Evolutionary conservation across 306 rosid genomes (phyloP).

Genomic region (Luffa aegyptiaca): DNA sequence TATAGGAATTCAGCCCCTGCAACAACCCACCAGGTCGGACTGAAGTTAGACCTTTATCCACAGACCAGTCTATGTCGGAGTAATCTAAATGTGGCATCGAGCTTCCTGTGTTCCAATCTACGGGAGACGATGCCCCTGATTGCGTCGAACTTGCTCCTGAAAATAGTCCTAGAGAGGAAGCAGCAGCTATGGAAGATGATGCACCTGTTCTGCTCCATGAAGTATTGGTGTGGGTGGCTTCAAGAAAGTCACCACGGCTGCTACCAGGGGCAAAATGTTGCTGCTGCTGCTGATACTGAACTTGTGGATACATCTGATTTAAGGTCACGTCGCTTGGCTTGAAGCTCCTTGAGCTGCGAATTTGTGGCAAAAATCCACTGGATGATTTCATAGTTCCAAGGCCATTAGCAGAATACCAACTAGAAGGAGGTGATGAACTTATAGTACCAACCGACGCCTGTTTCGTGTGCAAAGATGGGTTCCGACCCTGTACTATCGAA

Average conservation of each 20-base stretch:
- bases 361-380: conserved; percentile 57
- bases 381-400: conserved; percentile 45
- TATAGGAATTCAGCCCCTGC: conserved; percentile 56
- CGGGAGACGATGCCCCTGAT: conserved; percentile 68
- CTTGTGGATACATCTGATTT: conserved; percentile 72
- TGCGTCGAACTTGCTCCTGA: conserved; percentile 69
- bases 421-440: conserved; percentile 69
- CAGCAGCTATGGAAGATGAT: conserved; percentile 63
- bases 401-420: conserved; percentile 60
- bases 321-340: conserved; percentile 44
- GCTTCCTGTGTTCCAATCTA: conserved; percentile 85
- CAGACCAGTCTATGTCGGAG: conserved; percentile 78
- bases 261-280: conserved; percentile 44
- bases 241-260: conserved; percentile 47
- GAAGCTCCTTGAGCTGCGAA: conserved; percentile 41
- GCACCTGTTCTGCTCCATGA: conserved; percentile 55
- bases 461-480: conserved; percentile 54
- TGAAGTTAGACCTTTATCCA: conserved; percentile 52
- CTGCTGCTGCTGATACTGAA: conserved; percentile 57
- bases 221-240: conserved; percentile 41
- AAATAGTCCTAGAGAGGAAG: conserved; percentile 91
- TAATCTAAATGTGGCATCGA: conserved; percentile 58
- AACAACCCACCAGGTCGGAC: conserved; percentile 50
- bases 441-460: conserved; percentile 51
- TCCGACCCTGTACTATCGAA: conserved; percentile 60